Base-by-base conservation (phyloP, 768 basidiomycete species). In the Rhizopogon vinicolor region DNA sequence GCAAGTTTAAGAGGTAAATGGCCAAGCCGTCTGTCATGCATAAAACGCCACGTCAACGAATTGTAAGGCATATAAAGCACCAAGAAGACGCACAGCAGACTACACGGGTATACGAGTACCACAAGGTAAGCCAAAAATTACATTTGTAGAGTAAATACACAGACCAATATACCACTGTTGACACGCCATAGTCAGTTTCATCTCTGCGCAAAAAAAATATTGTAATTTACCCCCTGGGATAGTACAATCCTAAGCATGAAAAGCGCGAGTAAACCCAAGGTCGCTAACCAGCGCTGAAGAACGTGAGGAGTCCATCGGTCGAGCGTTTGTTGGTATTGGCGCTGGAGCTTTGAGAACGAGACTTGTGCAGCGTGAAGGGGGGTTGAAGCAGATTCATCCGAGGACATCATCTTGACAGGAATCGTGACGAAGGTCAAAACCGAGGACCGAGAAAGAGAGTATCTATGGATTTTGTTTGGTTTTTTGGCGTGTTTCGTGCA, bases 1-100 rank as follows among this genome's bases (percentile, higher is more conserved):
- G 85, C 52, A 99, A 84, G 75, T 99, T 97, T 57, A 98, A 81
- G 59, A 96, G 84, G 74, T 98, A 98, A 62, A 97, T 98, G 31
- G 92, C 94, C 62, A 91, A 87, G 16, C 91, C 95, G 67, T 96
- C 89, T 90, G 57, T 16, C 29, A 13, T 49, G 41, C 39, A 40
- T 7, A 40, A 19, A 52, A 60, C 31, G 61, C 7, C 51, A 42
- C 0, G 44, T 61, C 29, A 61, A 25, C 41, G 40, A 12, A n/a
- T 4, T 29, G 25, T 45, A 39, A 37, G 51, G 44, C 41, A 46
- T 48, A 16, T 48, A 16, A 40, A 40, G 12, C n/a, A 50, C 25
- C 25, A 16, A 57, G 31, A 31, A 31, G 1, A 81, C 89, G 62
- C 66, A 89, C 87, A 89, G 73, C 87, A 89, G 46, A 88, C 85